Conservation (phyloP, 1,284 basidiomycete genomes). For the Leccinum proliferum region DNA sequence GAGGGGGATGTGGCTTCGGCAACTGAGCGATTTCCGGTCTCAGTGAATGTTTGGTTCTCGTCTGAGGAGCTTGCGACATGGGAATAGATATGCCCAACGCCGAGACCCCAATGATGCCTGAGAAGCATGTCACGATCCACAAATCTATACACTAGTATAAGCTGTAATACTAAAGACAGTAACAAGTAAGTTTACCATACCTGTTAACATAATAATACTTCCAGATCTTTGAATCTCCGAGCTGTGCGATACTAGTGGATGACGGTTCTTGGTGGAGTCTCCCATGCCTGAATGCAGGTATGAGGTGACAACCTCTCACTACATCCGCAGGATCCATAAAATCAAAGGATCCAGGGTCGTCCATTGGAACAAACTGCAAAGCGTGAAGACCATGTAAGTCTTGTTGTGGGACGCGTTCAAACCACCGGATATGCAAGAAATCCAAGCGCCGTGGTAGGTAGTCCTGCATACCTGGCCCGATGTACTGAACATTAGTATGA, state of each 20-base stretch:
- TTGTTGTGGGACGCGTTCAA: neutral
- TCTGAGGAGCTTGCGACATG: neutral
- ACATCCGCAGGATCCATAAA: neutral
- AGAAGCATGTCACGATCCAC: constrained; percentile 9
- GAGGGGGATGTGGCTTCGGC: neutral
- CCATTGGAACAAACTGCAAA: neutral
- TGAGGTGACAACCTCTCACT: neutral
- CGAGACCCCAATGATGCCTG: constrained; percentile 4
- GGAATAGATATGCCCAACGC: constrained; percentile 1
- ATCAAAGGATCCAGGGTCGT: neutral
- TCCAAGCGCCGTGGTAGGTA: neutral
- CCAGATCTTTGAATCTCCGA: neutral
- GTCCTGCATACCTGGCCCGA: neutral
- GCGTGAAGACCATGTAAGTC: neutral
- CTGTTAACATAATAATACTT: neutral
- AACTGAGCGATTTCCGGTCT: neutral
- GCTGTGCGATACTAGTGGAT: neutral
- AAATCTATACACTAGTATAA: constrained; percentile 4
- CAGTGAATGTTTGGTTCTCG: neutral
- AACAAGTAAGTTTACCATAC: neutral
- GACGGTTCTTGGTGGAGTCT: neutral
- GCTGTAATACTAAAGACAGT: neutral
- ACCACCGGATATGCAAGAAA: neutral
- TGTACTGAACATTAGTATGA: neutral
- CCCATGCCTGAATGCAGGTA: neutral